Conservation (phyloP, 140 eudicot species). For the Flaveria floridana region DNA sequence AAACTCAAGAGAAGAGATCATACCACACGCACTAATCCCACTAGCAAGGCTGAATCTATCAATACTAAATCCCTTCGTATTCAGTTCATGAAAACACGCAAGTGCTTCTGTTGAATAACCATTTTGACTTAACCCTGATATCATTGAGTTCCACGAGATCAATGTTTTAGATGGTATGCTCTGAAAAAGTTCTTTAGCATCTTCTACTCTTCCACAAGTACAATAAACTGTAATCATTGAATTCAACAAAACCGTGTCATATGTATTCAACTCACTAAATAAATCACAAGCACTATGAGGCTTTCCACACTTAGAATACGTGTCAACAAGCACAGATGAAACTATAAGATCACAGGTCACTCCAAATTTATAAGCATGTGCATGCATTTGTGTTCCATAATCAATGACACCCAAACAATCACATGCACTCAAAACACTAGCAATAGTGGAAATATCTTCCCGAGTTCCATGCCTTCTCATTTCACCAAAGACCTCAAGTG, state of each 20-base stretch:
- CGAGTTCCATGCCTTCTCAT: slow-evolving; percentile 54
- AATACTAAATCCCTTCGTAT: slow-evolving; percentile 38
- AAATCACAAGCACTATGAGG: slow-evolving; percentile 55
- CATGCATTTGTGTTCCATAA: slow-evolving; percentile 58
- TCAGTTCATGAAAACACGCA: slow-evolving; percentile 52
- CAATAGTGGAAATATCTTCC: slow-evolving; percentile 63
- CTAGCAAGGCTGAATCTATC: slow-evolving; percentile 70
- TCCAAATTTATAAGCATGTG: slow-evolving; percentile 56
- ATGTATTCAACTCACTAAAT: slow-evolving; percentile 45
- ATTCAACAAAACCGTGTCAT: slow-evolving; percentile 72
- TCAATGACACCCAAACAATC: slow-evolving; percentile 39
- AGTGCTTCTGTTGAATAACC: slow-evolving; percentile 71
- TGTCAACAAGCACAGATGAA: slow-evolving; percentile 59
- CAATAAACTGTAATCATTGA: slow-evolving; percentile 69
- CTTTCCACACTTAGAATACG: slow-evolving; percentile 63
- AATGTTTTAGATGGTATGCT: slow-evolving; percentile 56
- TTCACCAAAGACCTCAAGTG: slow-evolving; percentile 40
- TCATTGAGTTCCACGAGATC: slow-evolving; percentile 90
- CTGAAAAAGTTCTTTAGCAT: slow-evolving; percentile 58
- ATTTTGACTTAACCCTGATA: slow-evolving; percentile 80
- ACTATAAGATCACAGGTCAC: slow-evolving; percentile 51
- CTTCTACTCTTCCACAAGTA: slow-evolving; percentile 60
- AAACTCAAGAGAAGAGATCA: slow-evolving; percentile 60
- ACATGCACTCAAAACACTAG: slow-evolving; percentile 69
- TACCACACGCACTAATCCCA: slow-evolving; percentile 74